phyloP scores from a whole-genome alignment of 2,329 filamentous ascomycete genomes.

The Cladosporium oxysporum region DNA sequence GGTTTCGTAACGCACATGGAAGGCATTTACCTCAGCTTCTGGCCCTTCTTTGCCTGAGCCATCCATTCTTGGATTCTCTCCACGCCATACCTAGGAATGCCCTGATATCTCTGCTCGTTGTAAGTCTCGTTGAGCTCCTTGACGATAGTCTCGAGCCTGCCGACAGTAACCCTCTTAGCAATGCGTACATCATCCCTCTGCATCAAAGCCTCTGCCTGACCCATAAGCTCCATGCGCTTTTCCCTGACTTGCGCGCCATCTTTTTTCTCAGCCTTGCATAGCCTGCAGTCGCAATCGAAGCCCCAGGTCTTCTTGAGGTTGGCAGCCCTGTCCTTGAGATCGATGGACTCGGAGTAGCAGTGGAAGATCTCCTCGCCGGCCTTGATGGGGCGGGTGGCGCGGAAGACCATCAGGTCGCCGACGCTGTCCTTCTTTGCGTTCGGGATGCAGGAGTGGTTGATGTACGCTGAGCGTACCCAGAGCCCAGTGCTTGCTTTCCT shows the following conservation, averaged over 20 bases:
- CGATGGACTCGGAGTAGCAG: slow-evolving; percentile 38
- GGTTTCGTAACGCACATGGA: not conserved
- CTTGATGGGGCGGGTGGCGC: slow-evolving; percentile 43
- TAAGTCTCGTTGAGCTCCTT: slow-evolving; percentile 24
- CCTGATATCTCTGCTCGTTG: slow-evolving; percentile 24
- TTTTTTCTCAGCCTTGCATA: slow-evolving; percentile 25
- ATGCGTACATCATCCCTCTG: slow-evolving; percentile 15
- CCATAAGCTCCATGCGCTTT: slow-evolving; percentile 22
- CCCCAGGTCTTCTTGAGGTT: slow-evolving; percentile 26
- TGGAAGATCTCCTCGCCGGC: slow-evolving; percentile 44
- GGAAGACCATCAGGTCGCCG: slow-evolving; percentile 45
- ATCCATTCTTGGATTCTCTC: slow-evolving; percentile 22
- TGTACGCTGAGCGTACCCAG: slow-evolving; percentile 44
- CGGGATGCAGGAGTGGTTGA: slow-evolving; percentile 47
- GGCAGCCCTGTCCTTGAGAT: slow-evolving; percentile 20
- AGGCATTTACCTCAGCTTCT: slow-evolving; percentile 9
- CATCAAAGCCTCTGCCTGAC: slow-evolving; percentile 21
- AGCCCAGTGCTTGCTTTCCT: slow-evolving; percentile 37
- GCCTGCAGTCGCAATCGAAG: slow-evolving; percentile 24
- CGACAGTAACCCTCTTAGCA: slow-evolving; percentile 22
- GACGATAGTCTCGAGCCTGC: slow-evolving; percentile 22
- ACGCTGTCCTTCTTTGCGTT: slow-evolving; percentile 43
- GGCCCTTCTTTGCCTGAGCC: slow-evolving; percentile 19
- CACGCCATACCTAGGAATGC: slow-evolving; percentile 22
- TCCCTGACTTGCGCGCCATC: slow-evolving; percentile 24